phyloP scores from a whole-genome alignment of 768 basidiomycete genomes.

The Pisolithus sp. region DNA sequence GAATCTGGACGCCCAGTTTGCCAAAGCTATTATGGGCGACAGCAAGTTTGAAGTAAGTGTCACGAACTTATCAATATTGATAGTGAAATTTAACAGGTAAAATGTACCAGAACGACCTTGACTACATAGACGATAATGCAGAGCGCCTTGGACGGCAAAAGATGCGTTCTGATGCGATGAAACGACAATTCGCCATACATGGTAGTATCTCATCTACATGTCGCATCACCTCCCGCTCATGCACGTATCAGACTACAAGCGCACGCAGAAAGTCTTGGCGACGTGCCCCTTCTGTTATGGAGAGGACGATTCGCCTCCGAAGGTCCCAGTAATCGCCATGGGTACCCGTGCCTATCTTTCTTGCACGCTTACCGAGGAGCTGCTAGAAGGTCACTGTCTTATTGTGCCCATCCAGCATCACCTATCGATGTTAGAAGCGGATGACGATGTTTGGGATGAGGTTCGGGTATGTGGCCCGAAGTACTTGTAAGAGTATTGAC shows the following conservation, averaged over 20 bases:
- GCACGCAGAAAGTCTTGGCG: conserved; percentile 85
- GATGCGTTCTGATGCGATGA: conserved; percentile 95
- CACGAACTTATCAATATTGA: not conserved
- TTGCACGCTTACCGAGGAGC: conserved; percentile 79
- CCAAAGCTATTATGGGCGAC: conserved; percentile 81
- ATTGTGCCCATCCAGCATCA: conserved; percentile 97
- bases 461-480: conserved; percentile 54
- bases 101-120: conserved; percentile 63
- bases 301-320: conserved; percentile 88
- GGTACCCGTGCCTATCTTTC: conserved; percentile 89
- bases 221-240: not conserved
- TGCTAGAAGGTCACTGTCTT: conserved; percentile 87
- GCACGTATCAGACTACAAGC: conserved; percentile 71
- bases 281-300: conserved; percentile 84
- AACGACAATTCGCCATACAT: conserved; percentile 92
- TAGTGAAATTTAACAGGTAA: not conserved
- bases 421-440: conserved; percentile 83
- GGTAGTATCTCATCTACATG: conserved; percentile 39
- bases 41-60: conserved; percentile 71
- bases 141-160: conserved; percentile 88
- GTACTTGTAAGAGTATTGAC: not conserved
- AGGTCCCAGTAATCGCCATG: conserved; percentile 83
- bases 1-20: conserved; percentile 85
- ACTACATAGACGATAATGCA: conserved; percentile 96
- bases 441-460: conserved; percentile 99